These are phyloP conservation scores for Stagonosporopsis chrysanthemi DNA, from an alignment of 2,329 filamentous ascomycete species.

Conservation along the genomic window DNA sequence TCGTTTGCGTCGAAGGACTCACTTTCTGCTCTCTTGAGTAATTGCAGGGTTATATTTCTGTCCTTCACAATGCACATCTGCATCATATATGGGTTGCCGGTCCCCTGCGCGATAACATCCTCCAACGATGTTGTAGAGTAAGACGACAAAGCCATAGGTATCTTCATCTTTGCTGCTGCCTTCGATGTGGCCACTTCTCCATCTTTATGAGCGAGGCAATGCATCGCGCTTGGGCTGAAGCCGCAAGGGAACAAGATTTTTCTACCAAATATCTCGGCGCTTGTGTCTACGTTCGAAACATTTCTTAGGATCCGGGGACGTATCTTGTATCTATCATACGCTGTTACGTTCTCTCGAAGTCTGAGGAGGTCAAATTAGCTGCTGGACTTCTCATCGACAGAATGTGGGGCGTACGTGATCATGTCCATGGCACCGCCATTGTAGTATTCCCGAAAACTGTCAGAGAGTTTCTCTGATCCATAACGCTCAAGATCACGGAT, in stretches of 20 bases:
- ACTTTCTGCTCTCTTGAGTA: constrained; percentile 56
- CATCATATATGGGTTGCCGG: constrained; percentile 54
- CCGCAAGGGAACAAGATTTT: constrained; percentile 48
- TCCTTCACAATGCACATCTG: constrained; percentile 64
- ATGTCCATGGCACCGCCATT: constrained; percentile 27
- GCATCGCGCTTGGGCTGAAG: constrained; percentile 67
- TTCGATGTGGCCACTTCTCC: constrained; percentile 67
- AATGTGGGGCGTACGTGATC: constrained; percentile 13
- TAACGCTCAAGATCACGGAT: constrained; percentile 42
- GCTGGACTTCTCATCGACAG: background rate
- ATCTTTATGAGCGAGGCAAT: constrained; percentile 69
- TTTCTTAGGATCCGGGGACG: constrained; percentile 44
- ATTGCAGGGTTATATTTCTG: constrained; percentile 51
- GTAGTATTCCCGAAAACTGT: constrained; percentile 57
- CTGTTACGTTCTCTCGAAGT: constrained; percentile 41
- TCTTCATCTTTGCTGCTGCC: constrained; percentile 64
- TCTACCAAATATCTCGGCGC: constrained; percentile 40
- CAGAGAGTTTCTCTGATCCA: constrained; percentile 51
- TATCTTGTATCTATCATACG: constrained; percentile 44
- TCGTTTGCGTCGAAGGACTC: constrained; percentile 20
- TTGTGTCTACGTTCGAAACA: constrained; percentile 36
- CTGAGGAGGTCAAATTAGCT: constrained; percentile 45
- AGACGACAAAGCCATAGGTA: constrained; percentile 72
- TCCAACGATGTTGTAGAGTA: constrained; percentile 63
- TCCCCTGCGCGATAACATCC: constrained; percentile 63